A percentile compares a stretch with the other conserved stretches of the same genome.
Conservation (phyloP, 2,329 filamentous ascomycete genomes). For the Exophiala sp. region DNA sequence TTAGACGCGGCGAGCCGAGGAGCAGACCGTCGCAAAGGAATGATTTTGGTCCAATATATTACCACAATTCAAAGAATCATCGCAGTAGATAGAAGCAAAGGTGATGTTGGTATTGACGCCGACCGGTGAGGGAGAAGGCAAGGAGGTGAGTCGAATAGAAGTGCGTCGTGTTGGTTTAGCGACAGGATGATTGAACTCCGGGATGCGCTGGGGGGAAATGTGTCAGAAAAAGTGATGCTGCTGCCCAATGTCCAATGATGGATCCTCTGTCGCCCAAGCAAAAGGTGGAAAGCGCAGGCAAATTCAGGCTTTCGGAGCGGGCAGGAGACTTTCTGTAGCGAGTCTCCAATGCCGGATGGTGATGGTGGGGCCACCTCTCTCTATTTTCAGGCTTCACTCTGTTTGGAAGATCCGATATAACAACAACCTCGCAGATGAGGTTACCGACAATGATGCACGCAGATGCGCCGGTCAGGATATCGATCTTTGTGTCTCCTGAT, state of each 20-base stretch:
- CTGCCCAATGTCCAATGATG: constrained; percentile 4
- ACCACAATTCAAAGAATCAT: constrained; percentile 45
- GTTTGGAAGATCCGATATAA: too few relatives aligned
- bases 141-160: background rate
- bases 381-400: too few relatives aligned
- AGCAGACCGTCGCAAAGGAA: background rate
- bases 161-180: background rate
- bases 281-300: background rate
- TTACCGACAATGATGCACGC: too few relatives aligned
- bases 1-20: constrained; percentile 16
- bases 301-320: background rate
- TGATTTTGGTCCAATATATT: background rate
- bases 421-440: too few relatives aligned
- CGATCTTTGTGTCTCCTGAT: too few relatives aligned
- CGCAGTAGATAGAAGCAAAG: background rate
- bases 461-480: too few relatives aligned
- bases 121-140: background rate
- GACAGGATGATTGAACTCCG: constrained; percentile 3
- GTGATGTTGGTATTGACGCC: background rate
- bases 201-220: background rate
- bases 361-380: too few relatives aligned
- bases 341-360: too few relatives aligned
- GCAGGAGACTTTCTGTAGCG: too few relatives aligned
- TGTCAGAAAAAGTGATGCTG: background rate
- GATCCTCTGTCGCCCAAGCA: background rate